phyloP scores from a whole-genome alignment of 306 rosid species.

The Vachellia collinsii region DNA sequence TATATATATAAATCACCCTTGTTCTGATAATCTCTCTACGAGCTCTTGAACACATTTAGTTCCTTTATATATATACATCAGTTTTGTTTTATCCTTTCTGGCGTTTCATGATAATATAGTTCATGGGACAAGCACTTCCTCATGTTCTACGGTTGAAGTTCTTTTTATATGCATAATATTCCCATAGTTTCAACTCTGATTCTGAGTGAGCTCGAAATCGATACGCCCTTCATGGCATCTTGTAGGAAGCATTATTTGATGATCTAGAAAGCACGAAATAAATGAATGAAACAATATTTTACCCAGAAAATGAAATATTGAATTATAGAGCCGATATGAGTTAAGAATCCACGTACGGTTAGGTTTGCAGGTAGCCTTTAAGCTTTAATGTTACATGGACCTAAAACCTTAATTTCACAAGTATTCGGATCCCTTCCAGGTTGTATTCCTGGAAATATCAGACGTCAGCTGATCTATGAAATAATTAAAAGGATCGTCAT shows the following conservation, averaged over 20 bases:
- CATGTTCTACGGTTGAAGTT: background rate
- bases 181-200: background rate
- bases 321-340: background rate
- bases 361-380: slow-evolving; percentile 14
- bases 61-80: background rate
- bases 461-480: slow-evolving; percentile 14
- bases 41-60: background rate
- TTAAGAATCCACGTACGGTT: background rate
- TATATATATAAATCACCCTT: slow-evolving; percentile 21
- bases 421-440: background rate
- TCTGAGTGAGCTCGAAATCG: background rate
- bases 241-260: slow-evolving; percentile 4
- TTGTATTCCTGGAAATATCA: slow-evolving; percentile 23
- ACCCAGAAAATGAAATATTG: background rate
- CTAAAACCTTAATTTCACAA: slow-evolving; percentile 31
- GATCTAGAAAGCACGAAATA: background rate
- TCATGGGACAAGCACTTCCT: background rate
- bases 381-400: slow-evolving; percentile 15
- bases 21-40: slow-evolving; percentile 2
- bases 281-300: background rate
- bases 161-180: background rate
- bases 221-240: background rate
- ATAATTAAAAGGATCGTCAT: background rate
- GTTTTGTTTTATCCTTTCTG: background rate
- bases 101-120: background rate